Conservation (phyloP, 352 stramenopile genomes). For the Peronospora farinosa region DNA sequence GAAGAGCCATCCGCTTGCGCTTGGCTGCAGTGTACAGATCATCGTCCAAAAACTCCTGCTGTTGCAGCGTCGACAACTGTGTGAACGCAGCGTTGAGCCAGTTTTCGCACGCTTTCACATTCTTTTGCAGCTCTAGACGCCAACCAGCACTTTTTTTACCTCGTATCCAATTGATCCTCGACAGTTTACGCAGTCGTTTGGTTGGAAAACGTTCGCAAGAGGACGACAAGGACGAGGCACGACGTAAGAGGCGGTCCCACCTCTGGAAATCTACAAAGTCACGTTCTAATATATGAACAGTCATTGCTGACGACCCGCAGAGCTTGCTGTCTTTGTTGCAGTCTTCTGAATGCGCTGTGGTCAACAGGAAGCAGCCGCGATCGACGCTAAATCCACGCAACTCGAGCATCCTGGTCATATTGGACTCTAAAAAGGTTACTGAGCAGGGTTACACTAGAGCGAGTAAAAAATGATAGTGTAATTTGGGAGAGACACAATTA, state of each 20-base stretch:
- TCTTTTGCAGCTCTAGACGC: slow-evolving; percentile 61
- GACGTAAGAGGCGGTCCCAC: slow-evolving; percentile 37
- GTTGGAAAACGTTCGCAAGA: slow-evolving; percentile 40
- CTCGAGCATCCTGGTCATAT: slow-evolving; percentile 14
- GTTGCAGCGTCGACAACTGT: slow-evolving; percentile 19
- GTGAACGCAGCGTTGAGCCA: slow-evolving; percentile 50
- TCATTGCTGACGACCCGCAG: not conserved
- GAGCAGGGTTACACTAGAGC: too few relatives aligned
- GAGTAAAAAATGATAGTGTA: too few relatives aligned
- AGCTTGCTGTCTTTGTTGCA: slow-evolving; percentile 4
- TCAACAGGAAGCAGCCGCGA: slow-evolving; percentile 31
- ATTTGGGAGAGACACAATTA: too few relatives aligned
- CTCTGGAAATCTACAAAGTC: slow-evolving; percentile 38
- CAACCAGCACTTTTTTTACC: slow-evolving; percentile 38
- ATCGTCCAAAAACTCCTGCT: slow-evolving; percentile 44
- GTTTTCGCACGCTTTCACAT: slow-evolving; percentile 38
- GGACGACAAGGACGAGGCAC: not conserved
- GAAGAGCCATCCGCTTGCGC: slow-evolving; percentile 18
- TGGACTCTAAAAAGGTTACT: slow-evolving; percentile 11
- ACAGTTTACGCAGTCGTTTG: slow-evolving; percentile 52
- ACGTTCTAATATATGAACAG: slow-evolving; percentile 21
- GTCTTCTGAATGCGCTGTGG: not conserved
- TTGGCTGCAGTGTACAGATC: slow-evolving; percentile 36
- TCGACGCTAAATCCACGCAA: slow-evolving; percentile 34
- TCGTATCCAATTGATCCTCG: slow-evolving; percentile 41